A percentile compares a stretch with the other conserved stretches of the same genome.
Evolutionary conservation across 2,329 filamentous ascomycete species (phyloP).

Genomic region (Pseudocercospora pini-densiflorae): DNA sequence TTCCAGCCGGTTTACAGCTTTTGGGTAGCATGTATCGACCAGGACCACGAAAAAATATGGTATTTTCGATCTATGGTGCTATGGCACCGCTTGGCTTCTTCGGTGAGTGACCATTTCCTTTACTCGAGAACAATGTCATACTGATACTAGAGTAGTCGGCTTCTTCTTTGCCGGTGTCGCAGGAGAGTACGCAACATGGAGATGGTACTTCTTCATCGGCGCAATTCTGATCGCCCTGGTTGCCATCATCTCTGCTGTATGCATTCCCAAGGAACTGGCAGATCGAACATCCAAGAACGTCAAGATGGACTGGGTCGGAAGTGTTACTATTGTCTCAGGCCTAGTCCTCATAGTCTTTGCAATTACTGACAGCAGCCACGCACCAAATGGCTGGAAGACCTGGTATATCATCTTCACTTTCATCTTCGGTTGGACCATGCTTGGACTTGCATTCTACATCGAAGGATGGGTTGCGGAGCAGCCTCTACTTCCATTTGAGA

Average conservation of each 20-base stretch:
- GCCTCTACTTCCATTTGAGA: conserved; percentile 70
- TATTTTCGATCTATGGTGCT: conserved; percentile 53
- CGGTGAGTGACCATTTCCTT: conserved; percentile 28
- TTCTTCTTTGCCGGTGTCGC: conserved; percentile 68
- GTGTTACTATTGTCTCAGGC: conserved; percentile 64
- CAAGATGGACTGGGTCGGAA: conserved; percentile 73
- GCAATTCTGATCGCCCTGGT: conserved; percentile 57
- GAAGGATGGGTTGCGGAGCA: conserved; percentile 71
- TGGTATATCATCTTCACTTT: conserved; percentile 73
- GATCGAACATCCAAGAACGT: conserved; percentile 46
- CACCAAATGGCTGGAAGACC: conserved; percentile 71
- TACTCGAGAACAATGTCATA: background rate
- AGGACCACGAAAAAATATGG: conserved; percentile 43
- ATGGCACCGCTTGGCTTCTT: conserved; percentile 63
- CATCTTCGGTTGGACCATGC: conserved; percentile 63
- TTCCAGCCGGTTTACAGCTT: conserved; percentile 40
- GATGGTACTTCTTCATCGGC: conserved; percentile 73
- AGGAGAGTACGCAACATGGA: conserved; percentile 60
- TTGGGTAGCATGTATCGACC: conserved; percentile 43
- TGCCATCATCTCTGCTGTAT: conserved; percentile 49
- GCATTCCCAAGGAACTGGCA: conserved; percentile 55
- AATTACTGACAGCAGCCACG: conserved; percentile 73
- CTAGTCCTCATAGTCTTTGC: conserved; percentile 74
- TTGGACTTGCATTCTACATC: conserved; percentile 68
- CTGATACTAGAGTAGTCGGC: conserved; percentile 46